Conservation (phyloP, 164 flowering plant species). For the Kingdonia uniflora region DNA sequence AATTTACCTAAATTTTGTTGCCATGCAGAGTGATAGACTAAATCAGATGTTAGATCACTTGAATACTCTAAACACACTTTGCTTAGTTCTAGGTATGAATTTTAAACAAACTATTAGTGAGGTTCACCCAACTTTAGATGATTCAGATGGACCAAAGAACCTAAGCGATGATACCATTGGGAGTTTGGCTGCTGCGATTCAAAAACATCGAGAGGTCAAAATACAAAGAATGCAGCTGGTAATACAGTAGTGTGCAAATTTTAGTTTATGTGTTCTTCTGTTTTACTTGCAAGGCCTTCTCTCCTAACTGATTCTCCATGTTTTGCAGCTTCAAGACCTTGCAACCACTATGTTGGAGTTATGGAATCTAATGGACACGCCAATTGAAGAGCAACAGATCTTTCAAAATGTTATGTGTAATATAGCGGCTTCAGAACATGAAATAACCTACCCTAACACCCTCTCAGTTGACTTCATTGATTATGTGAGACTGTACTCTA, state of each 20-base stretch:
- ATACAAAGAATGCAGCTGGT: conserved; percentile 59
- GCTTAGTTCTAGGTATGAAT: conserved; percentile 68
- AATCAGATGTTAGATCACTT: conserved; percentile 45
- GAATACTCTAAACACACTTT: conserved; percentile 36
- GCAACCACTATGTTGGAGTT: conserved; percentile 60
- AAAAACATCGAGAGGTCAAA: conserved; percentile 43
- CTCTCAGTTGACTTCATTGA: conserved; percentile 48
- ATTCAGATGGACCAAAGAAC: conserved; percentile 28
- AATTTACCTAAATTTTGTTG: conserved; percentile 1
- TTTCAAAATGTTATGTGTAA: conserved; percentile 67
- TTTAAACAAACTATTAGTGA: conserved; percentile 39
- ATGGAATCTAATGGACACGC: conserved; percentile 88
- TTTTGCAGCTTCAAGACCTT: conserved; percentile 62
- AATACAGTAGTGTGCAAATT: background rate
- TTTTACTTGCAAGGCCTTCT: background rate
- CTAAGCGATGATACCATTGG: conserved; percentile 38
- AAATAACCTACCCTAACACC: conserved; percentile 49
- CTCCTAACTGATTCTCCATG: conserved; percentile 3
- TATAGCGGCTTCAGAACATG: conserved; percentile 58
- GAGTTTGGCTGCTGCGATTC: conserved; percentile 30
- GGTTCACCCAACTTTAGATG: conserved; percentile 49
- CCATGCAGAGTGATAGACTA: conserved; percentile 48
- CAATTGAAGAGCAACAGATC: conserved; percentile 58
- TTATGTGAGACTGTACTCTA: conserved; percentile 30
- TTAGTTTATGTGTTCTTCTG: background rate